Percentiles rank a stretch among this genome's conserved stretches.
Evolutionary conservation across 768 basidiomycete genomes (phyloP).

Genomic region (Mycena metata): DNA sequence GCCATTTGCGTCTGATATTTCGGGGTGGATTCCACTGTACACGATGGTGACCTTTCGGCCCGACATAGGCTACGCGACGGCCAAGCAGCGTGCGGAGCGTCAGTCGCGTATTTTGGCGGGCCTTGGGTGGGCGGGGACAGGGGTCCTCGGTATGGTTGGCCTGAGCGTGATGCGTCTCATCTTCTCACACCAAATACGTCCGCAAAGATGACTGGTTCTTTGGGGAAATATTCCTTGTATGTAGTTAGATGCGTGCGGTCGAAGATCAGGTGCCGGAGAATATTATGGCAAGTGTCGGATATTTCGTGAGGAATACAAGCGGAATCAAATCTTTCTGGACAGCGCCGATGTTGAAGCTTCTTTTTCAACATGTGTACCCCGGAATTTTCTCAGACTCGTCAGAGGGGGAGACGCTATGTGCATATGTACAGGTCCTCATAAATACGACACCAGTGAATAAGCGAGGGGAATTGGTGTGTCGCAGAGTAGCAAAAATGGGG

Average conservation of each 20-base stretch:
- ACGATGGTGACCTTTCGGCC: slow-evolving; percentile 99
- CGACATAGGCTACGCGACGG: slow-evolving; percentile 92
- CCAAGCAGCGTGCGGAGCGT: slow-evolving; percentile 73
- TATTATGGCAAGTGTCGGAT: slow-evolving; percentile 24
- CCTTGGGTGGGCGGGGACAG: slow-evolving; percentile 63
- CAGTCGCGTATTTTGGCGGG: slow-evolving; percentile 76
- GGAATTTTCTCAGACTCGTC: slow-evolving; percentile 40
- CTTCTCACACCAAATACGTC: slow-evolving; percentile 46
- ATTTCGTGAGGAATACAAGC: slow-evolving; percentile 36
- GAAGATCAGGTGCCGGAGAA: slow-evolving; percentile 35
- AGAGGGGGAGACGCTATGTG: slow-evolving; percentile 41
- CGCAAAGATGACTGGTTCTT: slow-evolving; percentile 34
- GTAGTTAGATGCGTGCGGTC: neutral
- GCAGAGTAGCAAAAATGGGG: slow-evolving; percentile 39
- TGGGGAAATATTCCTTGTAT: slow-evolving; percentile 32
- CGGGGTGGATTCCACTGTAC: slow-evolving; percentile 94
- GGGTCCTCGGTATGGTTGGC: slow-evolving; percentile 57
- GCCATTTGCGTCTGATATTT: slow-evolving; percentile 71
- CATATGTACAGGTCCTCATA: slow-evolving; percentile 52
- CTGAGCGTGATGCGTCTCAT: slow-evolving; percentile 58
- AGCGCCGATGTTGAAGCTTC: slow-evolving; percentile 48
- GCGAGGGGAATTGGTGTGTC: slow-evolving; percentile 35
- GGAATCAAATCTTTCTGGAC: slow-evolving; percentile 50
- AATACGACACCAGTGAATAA: slow-evolving; percentile 47
- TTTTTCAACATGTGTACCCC: slow-evolving; percentile 40